These are phyloP conservation scores for Verticillium tricorpus DNA, from an alignment of 2,329 filamentous ascomycete species.

Conservation along the genomic window DNA sequence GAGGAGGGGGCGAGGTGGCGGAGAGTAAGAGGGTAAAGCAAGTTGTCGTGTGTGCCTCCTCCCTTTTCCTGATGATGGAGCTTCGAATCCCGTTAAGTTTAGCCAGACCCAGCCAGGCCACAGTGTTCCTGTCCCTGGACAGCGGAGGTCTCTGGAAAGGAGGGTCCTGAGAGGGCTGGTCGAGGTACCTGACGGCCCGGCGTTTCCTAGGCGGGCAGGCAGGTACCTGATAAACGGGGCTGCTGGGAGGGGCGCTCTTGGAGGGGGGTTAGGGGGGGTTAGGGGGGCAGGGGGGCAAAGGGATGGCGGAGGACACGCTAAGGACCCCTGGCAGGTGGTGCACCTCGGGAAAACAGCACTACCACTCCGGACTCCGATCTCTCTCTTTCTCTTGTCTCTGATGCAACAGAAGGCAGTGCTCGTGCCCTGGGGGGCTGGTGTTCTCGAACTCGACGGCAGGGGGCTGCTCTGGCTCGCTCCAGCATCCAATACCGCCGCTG, in stretches of 20 bases:
- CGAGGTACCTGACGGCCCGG: neutral
- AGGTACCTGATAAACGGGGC: neutral
- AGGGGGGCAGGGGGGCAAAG: neutral
- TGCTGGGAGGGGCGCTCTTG: neutral
- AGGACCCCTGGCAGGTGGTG: neutral
- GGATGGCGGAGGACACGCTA: neutral
- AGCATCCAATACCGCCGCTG: no score
- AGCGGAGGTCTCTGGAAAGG: neutral
- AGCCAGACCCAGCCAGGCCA: neutral
- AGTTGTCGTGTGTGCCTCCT: neutral
- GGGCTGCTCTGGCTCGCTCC: no score
- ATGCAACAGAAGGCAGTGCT: neutral
- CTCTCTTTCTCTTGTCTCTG: neutral
- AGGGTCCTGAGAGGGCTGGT: neutral
- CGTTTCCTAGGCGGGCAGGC: neutral
- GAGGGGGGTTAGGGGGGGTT: neutral
- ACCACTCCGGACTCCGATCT: neutral
- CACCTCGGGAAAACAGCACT: neutral
- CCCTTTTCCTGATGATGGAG: neutral
- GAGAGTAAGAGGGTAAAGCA: neutral
- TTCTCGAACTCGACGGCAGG: no score
- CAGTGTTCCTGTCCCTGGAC: neutral
- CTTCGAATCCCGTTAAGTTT: neutral
- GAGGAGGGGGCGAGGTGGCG: neutral
- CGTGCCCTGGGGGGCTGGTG: neutral